Evolutionary conservation across 352 stramenopile genomes (phyloP), one percentile per base, ranked within the genome.

Genomic region (Hyaloperonospora arabidopsidis): DNA sequence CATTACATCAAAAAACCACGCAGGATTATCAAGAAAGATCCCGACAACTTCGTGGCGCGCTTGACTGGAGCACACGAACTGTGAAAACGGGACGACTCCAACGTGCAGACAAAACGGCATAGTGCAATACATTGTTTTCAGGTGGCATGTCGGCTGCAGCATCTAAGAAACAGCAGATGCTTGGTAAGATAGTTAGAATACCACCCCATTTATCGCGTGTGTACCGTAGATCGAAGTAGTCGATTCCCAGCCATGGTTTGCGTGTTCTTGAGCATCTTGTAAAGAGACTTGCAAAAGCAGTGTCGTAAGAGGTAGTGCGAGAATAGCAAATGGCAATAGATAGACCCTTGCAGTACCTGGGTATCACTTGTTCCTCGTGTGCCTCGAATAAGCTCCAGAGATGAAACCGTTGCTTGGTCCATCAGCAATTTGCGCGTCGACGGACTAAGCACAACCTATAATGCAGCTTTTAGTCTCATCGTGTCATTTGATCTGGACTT

Each of bases 1-100:
- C 48, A 81, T 65, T 28, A 89, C 57, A 54, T 94, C 81, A 23
- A 94, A 92, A 63, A 88, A 90, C 67, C 77, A 87, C 2, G 79
- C 70, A 5, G 84, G 81, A 40, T 94, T 89, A 45, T 87, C 71
- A 1, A 94, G 63, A 25, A 92, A 85, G 10, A 87, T 62, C 8
- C 62, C 69, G 17, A 94, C 66, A 39, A 90, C 61, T 46, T 90
- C 76, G 32, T 94, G 84, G 0, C 83, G 79, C 15, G 53, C 74
- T 46, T 86, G 63, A 36, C 80, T 90, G 49, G 14, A 57, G n/a
- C 23, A 39, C 21, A 25, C 25, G 19, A 38, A n/a, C 18, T 32
- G 38, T 56, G 44, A 59, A 29, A 36, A 18, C 34, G 12, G 49
- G 36, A 6, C 5, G 4, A 47, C 5, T 28, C 21, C 40, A 28